phyloP scores from a whole-genome alignment of 2,329 filamentous ascomycete genomes.

The Simplicillium aogashimaense region DNA sequence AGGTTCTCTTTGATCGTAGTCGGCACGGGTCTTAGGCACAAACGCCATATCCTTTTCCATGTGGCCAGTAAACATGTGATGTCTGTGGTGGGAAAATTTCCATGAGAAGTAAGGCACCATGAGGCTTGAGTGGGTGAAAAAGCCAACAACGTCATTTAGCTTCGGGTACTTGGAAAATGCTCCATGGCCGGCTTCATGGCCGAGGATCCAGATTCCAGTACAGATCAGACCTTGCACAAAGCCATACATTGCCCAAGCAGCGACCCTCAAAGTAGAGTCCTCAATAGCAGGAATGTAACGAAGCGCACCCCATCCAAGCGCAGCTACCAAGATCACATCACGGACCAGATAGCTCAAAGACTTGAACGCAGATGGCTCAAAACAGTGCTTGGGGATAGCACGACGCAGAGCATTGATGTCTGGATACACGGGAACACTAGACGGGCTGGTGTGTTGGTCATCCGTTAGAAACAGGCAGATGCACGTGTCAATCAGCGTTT shows the following conservation, averaged over 20 bases:
- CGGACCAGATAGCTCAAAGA: conserved; percentile 47
- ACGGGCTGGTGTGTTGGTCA: too few relatives aligned
- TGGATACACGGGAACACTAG: conserved; percentile 19
- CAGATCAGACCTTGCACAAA: conserved; percentile 56
- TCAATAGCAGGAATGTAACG: conserved; percentile 43
- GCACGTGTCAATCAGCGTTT: background rate
- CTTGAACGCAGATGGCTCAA: conserved; percentile 40
- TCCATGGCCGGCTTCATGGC: conserved; percentile 62
- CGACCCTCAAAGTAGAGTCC: conserved; percentile 28
- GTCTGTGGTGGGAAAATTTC: conserved; percentile 60
- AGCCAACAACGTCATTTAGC: conserved; percentile 54
- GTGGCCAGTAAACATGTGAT: conserved; percentile 60
- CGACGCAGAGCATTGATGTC: conserved; percentile 37
- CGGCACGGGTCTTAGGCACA: conserved; percentile 38
- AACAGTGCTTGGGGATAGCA: conserved; percentile 53
- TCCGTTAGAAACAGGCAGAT: background rate
- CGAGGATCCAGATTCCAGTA: conserved; percentile 61
- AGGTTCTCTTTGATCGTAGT: conserved; percentile 19
- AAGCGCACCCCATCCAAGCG: conserved; percentile 39
- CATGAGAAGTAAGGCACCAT: conserved; percentile 64
- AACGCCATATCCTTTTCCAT: conserved; percentile 60
- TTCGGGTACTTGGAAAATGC: conserved; percentile 49
- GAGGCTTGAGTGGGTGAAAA: conserved; percentile 54
- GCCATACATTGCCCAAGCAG: conserved; percentile 49
- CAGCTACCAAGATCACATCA: conserved; percentile 38